Evolutionary conservation across 495 filamentous ascomycete genomes (phyloP).

Genomic region (Hapsidospora chrysogenum): DNA sequence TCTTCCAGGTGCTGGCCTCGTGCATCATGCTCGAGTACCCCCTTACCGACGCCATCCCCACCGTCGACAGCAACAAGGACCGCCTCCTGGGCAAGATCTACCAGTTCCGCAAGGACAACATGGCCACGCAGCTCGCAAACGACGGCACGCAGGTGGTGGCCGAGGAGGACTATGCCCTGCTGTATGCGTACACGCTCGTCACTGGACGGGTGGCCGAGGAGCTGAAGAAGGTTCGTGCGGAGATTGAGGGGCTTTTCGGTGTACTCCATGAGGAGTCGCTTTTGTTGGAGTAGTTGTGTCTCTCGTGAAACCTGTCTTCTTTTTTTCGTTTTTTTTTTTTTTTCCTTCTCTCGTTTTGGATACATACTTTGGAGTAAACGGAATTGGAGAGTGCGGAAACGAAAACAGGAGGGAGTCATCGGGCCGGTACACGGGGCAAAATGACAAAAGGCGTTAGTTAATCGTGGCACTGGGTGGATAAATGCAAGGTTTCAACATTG

Average conservation of each 20-base stretch:
- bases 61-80: conserved; percentile 62
- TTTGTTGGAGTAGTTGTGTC: conserved; percentile 35
- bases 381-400: too few species aligned
- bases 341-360: background rate
- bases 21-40: conserved; percentile 90
- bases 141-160: conserved; percentile 8
- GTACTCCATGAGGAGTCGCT: conserved; percentile 58
- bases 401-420: too few species aligned
- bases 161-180: conserved; percentile 35
- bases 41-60: conserved; percentile 72
- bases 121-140: conserved; percentile 16
- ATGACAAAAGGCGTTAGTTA: too few species aligned
- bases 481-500: too few species aligned
- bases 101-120: conserved; percentile 57
- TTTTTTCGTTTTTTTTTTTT: background rate
- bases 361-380: too few species aligned
- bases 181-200: conserved; percentile 43
- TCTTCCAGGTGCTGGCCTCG: conserved; percentile 83
- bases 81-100: conserved; percentile 80
- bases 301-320: background rate
- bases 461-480: too few species aligned
- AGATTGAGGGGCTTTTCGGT: conserved; percentile 61
- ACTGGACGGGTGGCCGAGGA: conserved; percentile 53
- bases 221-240: conserved; percentile 47
- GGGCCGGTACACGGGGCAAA: too few species aligned